Conservation (phyloP, 2,329 filamentous ascomycete genomes). For the Beauveria sp. region DNA sequence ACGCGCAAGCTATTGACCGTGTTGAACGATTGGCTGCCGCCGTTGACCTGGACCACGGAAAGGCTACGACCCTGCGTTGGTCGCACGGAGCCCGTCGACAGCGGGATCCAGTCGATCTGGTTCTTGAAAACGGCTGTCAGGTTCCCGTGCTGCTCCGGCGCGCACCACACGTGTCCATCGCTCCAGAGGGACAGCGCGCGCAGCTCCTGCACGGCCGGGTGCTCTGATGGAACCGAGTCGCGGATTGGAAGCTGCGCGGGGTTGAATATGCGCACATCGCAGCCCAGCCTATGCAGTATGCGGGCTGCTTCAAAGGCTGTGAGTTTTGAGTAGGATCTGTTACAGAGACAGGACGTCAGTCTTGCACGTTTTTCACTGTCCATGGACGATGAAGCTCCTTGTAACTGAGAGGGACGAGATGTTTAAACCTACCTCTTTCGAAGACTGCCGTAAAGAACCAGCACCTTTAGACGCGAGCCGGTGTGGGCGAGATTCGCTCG, state of each 20-base stretch:
- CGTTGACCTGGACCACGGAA: constrained; percentile 53
- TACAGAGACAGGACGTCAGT: background rate
- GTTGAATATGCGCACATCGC: constrained; percentile 57
- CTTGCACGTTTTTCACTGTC: too few relatives aligned
- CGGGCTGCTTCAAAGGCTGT: constrained; percentile 52
- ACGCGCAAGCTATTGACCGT: constrained; percentile 58
- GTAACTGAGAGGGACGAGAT: background rate
- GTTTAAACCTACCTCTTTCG: constrained; percentile 26
- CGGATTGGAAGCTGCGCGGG: constrained; percentile 53
- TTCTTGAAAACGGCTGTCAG: constrained; percentile 61
- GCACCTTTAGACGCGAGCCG: constrained; percentile 5
- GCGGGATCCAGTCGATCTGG: constrained; percentile 63
- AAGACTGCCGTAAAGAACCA: constrained; percentile 56
- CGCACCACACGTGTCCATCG: constrained; percentile 59
- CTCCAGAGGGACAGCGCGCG: constrained; percentile 54
- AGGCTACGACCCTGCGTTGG: constrained; percentile 60
- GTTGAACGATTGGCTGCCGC: constrained; percentile 61
- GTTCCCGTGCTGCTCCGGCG: constrained; percentile 60
- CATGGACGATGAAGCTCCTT: background rate
- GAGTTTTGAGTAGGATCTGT: constrained; percentile 50
- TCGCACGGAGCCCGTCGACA: constrained; percentile 52
- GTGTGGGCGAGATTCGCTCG: background rate
- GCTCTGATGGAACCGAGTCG: constrained; percentile 49
- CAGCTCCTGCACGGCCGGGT: constrained; percentile 56
- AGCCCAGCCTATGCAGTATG: constrained; percentile 56